Evolutionary conservation across 1,139 yeast species (phyloP), one percentile per base, ranked within the genome.

Genomic region (Pichia cactophila): DNA sequence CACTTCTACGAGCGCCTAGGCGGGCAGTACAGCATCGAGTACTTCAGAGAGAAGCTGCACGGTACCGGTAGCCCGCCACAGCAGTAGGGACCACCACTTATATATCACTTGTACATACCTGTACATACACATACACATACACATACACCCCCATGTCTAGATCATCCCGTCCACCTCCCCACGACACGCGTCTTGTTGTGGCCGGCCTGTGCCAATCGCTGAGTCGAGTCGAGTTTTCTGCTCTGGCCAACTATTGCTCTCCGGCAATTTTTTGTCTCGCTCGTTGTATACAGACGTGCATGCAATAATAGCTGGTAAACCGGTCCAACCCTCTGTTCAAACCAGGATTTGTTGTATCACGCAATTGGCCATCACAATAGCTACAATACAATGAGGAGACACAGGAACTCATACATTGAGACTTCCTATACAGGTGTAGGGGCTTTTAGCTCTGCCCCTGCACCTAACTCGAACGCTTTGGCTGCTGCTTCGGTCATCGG

Each of bases 1-100:
- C 95, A 80, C 57, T 78, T 78, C 54, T 71, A 72, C 50, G 81
- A 77, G 50, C 63, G 73, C 26, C 70, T 69, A 46, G 56, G 56
- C 7, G 58, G 56, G 3, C 48, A 43, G 7, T 54, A 54, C 45
- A 53, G 49, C 42, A 45, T 54, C 29, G 56, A 51, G 14, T 54
- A 52, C 37, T 53, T 54, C n/a, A 38, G 9, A 12, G 28, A 38
- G 41, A 38, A 38, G 28, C 28, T 38, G 12, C 23, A 31, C 23
- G 20, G 23, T 8, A 33, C 17, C n/a, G 20, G 23, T 8, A 33
- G 37, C n/a, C 4, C 7, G 17, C 37, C n/a, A 33, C 17, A 33
- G 17, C 37, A 35, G 38, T 35, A 14, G 11, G 35, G 23, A 23
- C 23, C 5, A 5, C 23, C 23, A 23, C 23, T 5, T 23, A 23